Percentiles rank a stretch among this genome's conserved stretches.
These are phyloP conservation scores for Farysia itapuensis DNA, from an alignment of 1,284 basidiomycete genomes.

Conservation along the genomic window DNA sequence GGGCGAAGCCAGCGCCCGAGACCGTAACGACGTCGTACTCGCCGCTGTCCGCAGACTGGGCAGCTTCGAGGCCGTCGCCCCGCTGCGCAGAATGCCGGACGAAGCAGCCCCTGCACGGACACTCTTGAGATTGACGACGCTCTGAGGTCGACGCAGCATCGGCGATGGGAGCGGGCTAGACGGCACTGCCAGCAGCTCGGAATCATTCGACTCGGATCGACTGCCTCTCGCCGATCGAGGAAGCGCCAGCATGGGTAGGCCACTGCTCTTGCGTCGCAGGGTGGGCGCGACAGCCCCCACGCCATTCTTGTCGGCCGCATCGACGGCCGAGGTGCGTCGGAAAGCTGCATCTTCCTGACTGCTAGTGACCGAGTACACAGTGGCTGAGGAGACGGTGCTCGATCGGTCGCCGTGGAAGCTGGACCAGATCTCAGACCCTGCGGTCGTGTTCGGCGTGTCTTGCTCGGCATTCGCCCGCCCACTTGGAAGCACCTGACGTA, in stretches of 20 bases:
- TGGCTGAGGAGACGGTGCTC: conserved; percentile 22
- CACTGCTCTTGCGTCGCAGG: conserved; percentile 11
- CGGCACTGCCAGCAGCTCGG: too few species aligned
- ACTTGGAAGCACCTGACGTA: too few species aligned
- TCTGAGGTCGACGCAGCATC: conserved; percentile 8
- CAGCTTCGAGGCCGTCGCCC: conserved; percentile 25
- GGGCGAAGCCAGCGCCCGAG: too few species aligned
- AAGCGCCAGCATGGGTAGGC: conserved; percentile 3
- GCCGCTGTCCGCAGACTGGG: conserved; percentile 8
- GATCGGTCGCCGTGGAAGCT: conserved; percentile 25
- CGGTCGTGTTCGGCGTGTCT: conserved; percentile 30
- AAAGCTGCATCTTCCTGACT: conserved; percentile 1
- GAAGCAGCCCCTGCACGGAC: not conserved
- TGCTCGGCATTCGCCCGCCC: too few species aligned
- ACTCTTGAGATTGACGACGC: conserved; percentile 4
- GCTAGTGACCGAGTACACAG: conserved; percentile 19
- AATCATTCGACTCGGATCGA: not conserved
- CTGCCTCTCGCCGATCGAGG: not conserved
- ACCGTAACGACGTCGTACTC: conserved; percentile 7
- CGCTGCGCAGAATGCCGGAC: conserved; percentile 3
- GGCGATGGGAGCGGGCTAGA: not conserved
- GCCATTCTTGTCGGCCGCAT: not conserved
- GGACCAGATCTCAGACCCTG: conserved; percentile 31
- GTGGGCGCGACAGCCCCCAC: not conserved
- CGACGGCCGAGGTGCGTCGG: not conserved